phyloP scores from a whole-genome alignment of 164 flowering plant species.

The Santalum album region DNA sequence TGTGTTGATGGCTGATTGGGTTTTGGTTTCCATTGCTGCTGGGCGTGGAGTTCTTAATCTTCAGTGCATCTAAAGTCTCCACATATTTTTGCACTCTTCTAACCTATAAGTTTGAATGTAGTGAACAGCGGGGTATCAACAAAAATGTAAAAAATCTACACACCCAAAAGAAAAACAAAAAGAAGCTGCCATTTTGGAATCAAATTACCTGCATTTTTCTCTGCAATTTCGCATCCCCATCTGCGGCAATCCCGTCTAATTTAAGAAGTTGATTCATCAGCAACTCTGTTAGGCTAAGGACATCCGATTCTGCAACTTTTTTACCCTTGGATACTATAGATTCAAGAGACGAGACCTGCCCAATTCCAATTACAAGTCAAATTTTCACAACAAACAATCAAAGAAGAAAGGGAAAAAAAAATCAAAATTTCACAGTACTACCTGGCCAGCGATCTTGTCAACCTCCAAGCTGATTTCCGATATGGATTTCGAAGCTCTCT shows the following conservation, averaged over 20 bases:
- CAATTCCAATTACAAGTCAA: constrained; percentile 15
- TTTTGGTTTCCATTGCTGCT: constrained; percentile 18
- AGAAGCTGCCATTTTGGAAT: not conserved
- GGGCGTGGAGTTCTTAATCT: constrained; percentile 41
- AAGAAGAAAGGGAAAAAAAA: not conserved
- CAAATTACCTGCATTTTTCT: constrained; percentile 80
- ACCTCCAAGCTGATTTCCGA: constrained; percentile 75
- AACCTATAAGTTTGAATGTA: constrained; percentile 30
- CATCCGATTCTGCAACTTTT: constrained; percentile 58
- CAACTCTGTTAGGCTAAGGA: constrained; percentile 57
- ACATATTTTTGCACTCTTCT: constrained; percentile 83
- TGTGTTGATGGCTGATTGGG: constrained; percentile 18
- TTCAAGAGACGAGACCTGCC: constrained; percentile 79
- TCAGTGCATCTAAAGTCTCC: constrained; percentile 61
- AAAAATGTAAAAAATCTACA: not conserved
- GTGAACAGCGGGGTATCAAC: not conserved
- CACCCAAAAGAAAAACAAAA: not conserved
- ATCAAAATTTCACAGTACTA: constrained; percentile 1
- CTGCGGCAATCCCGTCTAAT: constrained; percentile 66
- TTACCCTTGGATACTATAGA: constrained; percentile 55
- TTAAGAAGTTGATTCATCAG: constrained; percentile 84
- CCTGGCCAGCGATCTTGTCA: constrained; percentile 75
- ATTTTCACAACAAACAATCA: not conserved
- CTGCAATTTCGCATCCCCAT: constrained; percentile 79
- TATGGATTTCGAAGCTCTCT: constrained; percentile 65